Evolutionary conservation across 176 grass and related monocot genomes (phyloP).

Genomic region (Cenchrus fungigraminus): DNA sequence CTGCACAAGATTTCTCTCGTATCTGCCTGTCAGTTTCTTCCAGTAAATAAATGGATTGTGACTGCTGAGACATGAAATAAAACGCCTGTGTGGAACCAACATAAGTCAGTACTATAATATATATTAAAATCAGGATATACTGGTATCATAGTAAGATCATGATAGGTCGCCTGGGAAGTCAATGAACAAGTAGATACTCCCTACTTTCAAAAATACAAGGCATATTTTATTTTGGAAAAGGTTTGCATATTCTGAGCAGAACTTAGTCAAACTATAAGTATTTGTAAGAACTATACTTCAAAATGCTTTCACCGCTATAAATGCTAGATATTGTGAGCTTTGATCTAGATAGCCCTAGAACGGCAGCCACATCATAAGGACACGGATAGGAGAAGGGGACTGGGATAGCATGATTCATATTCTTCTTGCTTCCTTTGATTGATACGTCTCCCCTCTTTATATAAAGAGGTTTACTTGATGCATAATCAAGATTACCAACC

Average conservation of each 20-base stretch:
- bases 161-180: background rate
- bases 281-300: background rate
- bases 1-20: slow-evolving; percentile 75
- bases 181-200: too few species aligned
- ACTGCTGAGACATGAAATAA: slow-evolving; percentile 83
- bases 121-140: slow-evolving; percentile 36
- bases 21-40: slow-evolving; percentile 90
- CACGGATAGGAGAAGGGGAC: too few species aligned
- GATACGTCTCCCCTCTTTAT: too few species aligned
- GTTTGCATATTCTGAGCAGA: background rate
- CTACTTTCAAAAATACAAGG: background rate
- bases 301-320: background rate
- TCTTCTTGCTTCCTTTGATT: too few species aligned
- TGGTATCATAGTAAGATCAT: background rate
- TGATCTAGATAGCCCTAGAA: too few species aligned
- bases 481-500: too few species aligned
- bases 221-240: background rate
- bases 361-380: too few species aligned
- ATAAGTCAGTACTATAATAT: slow-evolving; percentile 27
- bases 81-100: slow-evolving; percentile 64
- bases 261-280: background rate
- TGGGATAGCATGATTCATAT: too few species aligned
- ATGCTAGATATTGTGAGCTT: too few species aligned
- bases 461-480: too few species aligned
- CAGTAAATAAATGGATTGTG: slow-evolving; percentile 75